Conservation (phyloP, 2,329 filamentous ascomycete species). For the Curvularia sp. region DNA sequence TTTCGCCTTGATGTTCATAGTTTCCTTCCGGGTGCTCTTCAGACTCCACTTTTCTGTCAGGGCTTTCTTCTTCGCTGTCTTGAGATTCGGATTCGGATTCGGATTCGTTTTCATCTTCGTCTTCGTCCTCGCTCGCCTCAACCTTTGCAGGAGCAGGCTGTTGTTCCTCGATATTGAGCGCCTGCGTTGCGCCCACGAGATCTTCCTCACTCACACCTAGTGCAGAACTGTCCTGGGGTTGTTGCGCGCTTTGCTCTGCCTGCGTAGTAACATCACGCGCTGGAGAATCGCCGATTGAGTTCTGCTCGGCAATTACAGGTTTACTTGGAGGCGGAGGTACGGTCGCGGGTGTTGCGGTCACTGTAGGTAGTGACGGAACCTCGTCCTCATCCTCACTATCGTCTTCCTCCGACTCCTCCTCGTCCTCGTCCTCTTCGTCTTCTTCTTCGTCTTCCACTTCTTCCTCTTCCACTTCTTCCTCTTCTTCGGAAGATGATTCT, state of each 20-base stretch:
- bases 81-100: slow-evolving; percentile 32
- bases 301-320: slow-evolving; percentile 12
- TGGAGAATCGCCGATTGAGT: slow-evolving; percentile 11
- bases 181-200: slow-evolving; percentile 27
- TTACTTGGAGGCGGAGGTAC: slow-evolving; percentile 13
- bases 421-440: slow-evolving; percentile 16
- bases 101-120: too few species aligned
- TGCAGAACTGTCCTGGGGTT: slow-evolving; percentile 14
- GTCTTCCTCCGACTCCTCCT: slow-evolving; percentile 22
- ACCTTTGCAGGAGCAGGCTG: slow-evolving; percentile 2
- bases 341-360: slow-evolving; percentile 9
- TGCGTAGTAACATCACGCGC: slow-evolving; percentile 40
- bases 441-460: slow-evolving; percentile 22
- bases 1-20: slow-evolving; percentile 59
- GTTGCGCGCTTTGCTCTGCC: slow-evolving; percentile 40
- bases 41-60: slow-evolving; percentile 17
- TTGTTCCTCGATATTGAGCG: slow-evolving; percentile 22
- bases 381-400: slow-evolving; percentile 19
- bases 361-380: slow-evolving; percentile 11
- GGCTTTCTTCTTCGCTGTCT: slow-evolving; percentile 45
- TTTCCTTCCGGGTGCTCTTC: slow-evolving; percentile 41
- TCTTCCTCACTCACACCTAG: slow-evolving; percentile 21
- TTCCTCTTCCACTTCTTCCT: slow-evolving; percentile 25
- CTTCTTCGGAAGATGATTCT: slow-evolving; percentile 27
- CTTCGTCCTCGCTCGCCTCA: slow-evolving; percentile 26